Base-by-base conservation (phyloP, 495 filamentous ascomycete genomes). In the Cetradonia linearis region DNA sequence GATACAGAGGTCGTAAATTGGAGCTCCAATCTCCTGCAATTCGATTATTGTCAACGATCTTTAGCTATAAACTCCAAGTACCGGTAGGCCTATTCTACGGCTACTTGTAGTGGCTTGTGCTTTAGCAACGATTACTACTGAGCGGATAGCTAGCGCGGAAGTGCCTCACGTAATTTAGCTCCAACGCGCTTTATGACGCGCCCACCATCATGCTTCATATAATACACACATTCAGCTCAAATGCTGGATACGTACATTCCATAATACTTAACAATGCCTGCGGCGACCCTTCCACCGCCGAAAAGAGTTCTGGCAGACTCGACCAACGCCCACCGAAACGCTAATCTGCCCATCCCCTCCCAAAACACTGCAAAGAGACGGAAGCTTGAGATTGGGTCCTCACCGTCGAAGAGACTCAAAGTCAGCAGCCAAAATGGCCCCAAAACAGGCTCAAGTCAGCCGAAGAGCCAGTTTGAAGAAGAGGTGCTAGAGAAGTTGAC, bases 401-500 rank as follows among this genome's bases (percentile, higher is more conserved):
- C 77, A 18, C 73, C 82, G 0, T 77, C 77, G 2, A 79, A 80
- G 52, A 71, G 76, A 50, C 76, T 83, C 61, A 81, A 82, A 62
- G 77, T 80, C 49, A 82, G 82, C 49, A 82, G 82, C 18, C 80
- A 85, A 64, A 79, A 77, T 63, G 74, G 72, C 7, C 73, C 76
- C 38, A 84, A 79, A 61, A 68, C 85, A 36, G 81, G 82, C 36
- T 92, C 89, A 0, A 92, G 82, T 62, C 90, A 95, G 74, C 82
- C 85, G 5, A 95, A 95, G 72, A 94, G 89, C 70, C 81, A 85
- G 59, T 99, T 99, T 66, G 93, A 97, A 72, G 85, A 85, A 64
- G 91, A 96, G 63, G 88, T 95, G 14, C 78, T 98, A 56, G 92
- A 95, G 76, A 95, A 91, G 71, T 78, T 98, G 72, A 89, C 89